Evolutionary conservation across 495 filamentous ascomycete genomes (phyloP).

Genomic region (Tuber umbilicatum): DNA sequence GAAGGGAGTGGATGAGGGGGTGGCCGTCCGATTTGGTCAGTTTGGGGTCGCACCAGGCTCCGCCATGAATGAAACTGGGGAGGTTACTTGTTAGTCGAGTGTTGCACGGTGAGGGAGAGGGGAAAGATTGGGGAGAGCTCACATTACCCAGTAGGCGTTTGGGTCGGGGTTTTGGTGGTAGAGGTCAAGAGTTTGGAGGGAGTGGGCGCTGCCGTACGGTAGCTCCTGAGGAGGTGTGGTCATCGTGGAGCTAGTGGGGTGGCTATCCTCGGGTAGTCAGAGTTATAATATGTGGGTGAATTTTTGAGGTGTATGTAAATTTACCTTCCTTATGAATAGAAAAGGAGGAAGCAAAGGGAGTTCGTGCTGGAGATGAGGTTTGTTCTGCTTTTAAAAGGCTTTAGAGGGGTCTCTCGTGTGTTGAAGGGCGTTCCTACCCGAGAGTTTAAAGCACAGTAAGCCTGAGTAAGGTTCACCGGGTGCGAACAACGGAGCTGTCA

Average conservation of each 20-base stretch:
- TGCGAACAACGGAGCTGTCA: neutral
- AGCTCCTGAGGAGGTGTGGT: neutral
- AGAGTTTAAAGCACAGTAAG: neutral
- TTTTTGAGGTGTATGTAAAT: neutral
- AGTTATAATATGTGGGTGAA: neutral
- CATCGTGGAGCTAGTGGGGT: neutral
- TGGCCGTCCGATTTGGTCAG: conserved; percentile 51
- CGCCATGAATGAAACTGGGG: conserved; percentile 72
- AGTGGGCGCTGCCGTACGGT: conserved; percentile 3
- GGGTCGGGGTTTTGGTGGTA: conserved; percentile 12
- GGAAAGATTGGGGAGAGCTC: conserved; percentile 15
- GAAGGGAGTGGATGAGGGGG: conserved; percentile 48
- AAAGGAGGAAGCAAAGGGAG: neutral
- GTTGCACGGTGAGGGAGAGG: neutral
- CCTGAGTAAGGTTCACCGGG: neutral
- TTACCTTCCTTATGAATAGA: neutral
- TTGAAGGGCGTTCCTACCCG: too few relatives aligned
- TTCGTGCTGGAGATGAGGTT: neutral
- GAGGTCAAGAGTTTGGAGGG: conserved; percentile 26
- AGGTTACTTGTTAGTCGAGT: conserved; percentile 5
- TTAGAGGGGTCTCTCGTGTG: neutral
- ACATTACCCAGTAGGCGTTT: conserved; percentile 50
- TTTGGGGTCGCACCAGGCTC: conserved; percentile 76
- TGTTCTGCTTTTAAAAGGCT: neutral
- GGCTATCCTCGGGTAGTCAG: neutral